Conservation (phyloP, 768 basidiomycete species). For the Podaxis carcinomalis region DNA sequence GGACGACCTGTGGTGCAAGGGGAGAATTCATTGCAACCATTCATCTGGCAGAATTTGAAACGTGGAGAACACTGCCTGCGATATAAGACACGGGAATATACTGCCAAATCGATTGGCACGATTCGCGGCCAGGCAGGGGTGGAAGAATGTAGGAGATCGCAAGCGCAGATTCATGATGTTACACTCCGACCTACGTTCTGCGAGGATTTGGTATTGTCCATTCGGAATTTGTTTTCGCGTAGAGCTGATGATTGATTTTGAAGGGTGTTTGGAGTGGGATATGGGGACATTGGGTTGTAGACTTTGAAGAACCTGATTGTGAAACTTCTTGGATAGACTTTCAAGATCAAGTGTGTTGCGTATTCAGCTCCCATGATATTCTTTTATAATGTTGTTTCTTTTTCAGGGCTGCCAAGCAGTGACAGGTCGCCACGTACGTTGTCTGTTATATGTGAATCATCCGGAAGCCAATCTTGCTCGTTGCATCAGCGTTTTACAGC, state of each 20-base stretch:
- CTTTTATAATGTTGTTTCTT: background rate
- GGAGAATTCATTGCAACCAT: background rate
- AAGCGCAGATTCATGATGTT: background rate
- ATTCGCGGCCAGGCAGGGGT: background rate
- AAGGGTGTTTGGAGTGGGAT: conserved; percentile 5
- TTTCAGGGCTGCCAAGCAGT: background rate
- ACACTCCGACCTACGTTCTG: background rate
- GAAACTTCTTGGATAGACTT: background rate
- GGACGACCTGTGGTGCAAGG: background rate
- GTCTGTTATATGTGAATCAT: too few species aligned
- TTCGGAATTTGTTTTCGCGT: background rate
- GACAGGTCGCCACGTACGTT: background rate
- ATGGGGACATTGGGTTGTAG: conserved; percentile 5
- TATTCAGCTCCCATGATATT: background rate
- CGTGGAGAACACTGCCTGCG: conserved; percentile 3
- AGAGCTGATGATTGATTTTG: background rate
- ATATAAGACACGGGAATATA: conserved; percentile 2
- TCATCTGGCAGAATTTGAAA: background rate
- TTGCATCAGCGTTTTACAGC: conserved; percentile 1
- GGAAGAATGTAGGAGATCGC: background rate
- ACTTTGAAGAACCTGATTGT: conserved; percentile 5
- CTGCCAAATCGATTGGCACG: background rate
- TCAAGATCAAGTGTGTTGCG: background rate
- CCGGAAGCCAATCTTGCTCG: too few species aligned
- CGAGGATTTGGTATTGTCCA: background rate